Base-by-base conservation (phyloP, 1,284 basidiomycete species). In the Pascua guehoae region DNA sequence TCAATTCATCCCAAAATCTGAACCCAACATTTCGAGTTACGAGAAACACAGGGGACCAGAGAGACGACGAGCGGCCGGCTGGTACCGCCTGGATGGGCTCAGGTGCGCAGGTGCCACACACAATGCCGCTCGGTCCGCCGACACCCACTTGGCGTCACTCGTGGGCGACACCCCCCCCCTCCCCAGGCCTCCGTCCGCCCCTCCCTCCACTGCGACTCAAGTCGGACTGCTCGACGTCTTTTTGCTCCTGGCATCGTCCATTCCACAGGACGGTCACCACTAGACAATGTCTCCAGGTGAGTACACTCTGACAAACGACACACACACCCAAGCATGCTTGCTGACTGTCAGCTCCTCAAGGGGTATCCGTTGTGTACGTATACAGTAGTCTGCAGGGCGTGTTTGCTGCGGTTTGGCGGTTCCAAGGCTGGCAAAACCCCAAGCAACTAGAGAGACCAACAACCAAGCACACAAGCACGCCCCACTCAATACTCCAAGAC, bases 301-400 rank as follows among this genome's bases (percentile, higher is more conserved):
- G 56, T 54, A 38, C 8, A 7, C 14, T 2, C 38, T 17, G 24
- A 12, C 18, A 11, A 10, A 43, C 16, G 12, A 9, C 12, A 41
- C 47, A 18, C 39, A 14, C 24, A 32, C 24, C n/a, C 12, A 24
- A 38, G 12, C 49, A 12, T 12, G 5, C 18, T 10, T 12, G 51
- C 53, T 58, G 41, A 56, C 51, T 12, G 17, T 1, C 40, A 54
- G 54, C 57, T 56, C 57, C 57, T 53, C 49, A 58, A 58, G 61
- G 61, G 49, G 61, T 62, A 41, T 52, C 61, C 51, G 61, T 62
- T 56, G 61, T 62, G 61, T 62, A 53, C 54, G 61, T 62, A 54
- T 54, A 38, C 2, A 12, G 24, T 36, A 8, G 41, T 40, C 41
- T 15, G 42, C 45, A n/a, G n/a, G 18, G 38, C 47, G 40, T 16